Conservation (phyloP, 192 early-diverging fungal species). For the Backusella westeae region DNA sequence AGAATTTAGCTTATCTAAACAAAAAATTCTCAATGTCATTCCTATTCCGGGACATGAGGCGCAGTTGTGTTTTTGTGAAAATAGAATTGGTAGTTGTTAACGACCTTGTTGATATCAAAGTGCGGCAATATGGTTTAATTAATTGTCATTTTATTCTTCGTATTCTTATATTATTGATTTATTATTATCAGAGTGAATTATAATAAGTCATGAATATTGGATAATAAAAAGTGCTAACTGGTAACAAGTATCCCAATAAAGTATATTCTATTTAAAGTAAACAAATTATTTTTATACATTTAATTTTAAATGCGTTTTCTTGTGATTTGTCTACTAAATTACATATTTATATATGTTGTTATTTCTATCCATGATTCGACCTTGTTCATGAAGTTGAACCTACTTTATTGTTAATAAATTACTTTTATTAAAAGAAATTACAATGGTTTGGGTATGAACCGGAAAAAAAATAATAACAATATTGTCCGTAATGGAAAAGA, state of each 20-base stretch:
- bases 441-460: background rate
- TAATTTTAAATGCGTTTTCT: conserved; percentile 11
- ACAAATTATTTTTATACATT: conserved; percentile 70
- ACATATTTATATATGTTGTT: background rate
- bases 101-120: conserved; percentile 60
- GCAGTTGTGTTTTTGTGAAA: conserved; percentile 64
- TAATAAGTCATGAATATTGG: conserved; percentile 17
- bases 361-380: conserved; percentile 60
- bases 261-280: conserved; percentile 63
- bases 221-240: conserved; percentile 56
- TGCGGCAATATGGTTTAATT: conserved; percentile 2
- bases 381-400: conserved; percentile 71
- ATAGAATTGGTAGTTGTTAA: conserved; percentile 59
- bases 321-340: background rate
- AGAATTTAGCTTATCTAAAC: background rate
- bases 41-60: conserved; percentile 67
- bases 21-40: conserved; percentile 19
- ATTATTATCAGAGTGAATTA: conserved; percentile 7
- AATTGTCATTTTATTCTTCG: background rate
- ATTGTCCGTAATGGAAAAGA: background rate
- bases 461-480: background rate
- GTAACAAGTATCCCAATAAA: conserved; percentile 64
- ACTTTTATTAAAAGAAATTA: background rate
- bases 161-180: background rate
- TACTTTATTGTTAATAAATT: conserved; percentile 41